These are phyloP conservation scores for Alternaria arbusti DNA, from an alignment of 2,329 filamentous ascomycete genomes.

Conservation along the genomic window DNA sequence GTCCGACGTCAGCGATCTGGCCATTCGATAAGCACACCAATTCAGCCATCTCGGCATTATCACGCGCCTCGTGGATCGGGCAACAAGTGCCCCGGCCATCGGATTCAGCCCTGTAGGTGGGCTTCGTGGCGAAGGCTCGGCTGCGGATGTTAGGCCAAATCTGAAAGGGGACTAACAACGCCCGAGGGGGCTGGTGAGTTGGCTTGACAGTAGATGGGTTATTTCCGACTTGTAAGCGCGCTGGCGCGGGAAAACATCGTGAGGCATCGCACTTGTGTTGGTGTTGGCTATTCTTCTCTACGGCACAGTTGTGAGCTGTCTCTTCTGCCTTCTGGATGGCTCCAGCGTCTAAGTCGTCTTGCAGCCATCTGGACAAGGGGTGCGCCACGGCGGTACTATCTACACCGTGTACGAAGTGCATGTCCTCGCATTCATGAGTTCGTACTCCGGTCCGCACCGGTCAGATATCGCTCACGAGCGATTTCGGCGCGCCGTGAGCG, in stretches of 20 bases:
- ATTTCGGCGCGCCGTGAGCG: background rate
- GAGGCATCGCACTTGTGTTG: background rate
- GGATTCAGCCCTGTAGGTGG: slow-evolving; percentile 11
- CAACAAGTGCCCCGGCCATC: background rate
- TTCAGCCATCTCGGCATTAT: slow-evolving; percentile 10
- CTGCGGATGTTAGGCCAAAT: slow-evolving; percentile 2
- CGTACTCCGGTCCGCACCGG: slow-evolving; percentile 1
- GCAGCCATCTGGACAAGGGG: background rate
- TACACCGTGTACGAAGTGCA: background rate
- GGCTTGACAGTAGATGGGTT: background rate
- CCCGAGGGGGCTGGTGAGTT: slow-evolving; percentile 10
- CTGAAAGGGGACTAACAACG: background rate
- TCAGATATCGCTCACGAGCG: background rate
- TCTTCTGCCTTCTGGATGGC: background rate
- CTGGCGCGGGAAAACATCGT: background rate
- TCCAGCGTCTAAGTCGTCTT: background rate
- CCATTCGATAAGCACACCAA: background rate
- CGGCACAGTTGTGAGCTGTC: background rate
- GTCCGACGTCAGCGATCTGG: slow-evolving; percentile 22
- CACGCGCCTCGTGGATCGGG: slow-evolving; percentile 13
- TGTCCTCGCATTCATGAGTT: background rate
- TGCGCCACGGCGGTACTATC: background rate
- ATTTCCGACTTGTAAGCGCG: slow-evolving; percentile 9
- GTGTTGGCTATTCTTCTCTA: slow-evolving; percentile 6
- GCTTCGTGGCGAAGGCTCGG: slow-evolving; percentile 14